Evolutionary conservation across 768 basidiomycete species (phyloP).

Genomic region (Botryobasidium botryosum): DNA sequence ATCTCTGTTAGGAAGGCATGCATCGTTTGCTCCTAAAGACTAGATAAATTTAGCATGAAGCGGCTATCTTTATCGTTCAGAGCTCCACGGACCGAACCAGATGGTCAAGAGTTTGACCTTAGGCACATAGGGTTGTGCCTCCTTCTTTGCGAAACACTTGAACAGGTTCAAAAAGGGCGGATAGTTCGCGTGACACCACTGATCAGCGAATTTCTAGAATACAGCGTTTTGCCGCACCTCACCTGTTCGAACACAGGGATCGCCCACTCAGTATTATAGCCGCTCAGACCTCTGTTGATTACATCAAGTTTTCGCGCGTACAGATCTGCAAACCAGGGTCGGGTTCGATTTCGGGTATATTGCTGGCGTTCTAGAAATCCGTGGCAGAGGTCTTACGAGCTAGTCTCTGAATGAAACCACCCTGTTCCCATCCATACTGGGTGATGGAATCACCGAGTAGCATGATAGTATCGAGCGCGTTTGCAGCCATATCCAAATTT

Average conservation of each 20-base stretch:
- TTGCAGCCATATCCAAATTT: too few relatives aligned
- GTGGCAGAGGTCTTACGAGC: slow-evolving; percentile 30
- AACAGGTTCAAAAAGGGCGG: too few relatives aligned
- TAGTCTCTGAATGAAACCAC: slow-evolving; percentile 52
- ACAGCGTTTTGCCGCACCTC: too few relatives aligned
- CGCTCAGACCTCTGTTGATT: slow-evolving; percentile 66
- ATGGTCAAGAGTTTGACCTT: slow-evolving; percentile 58
- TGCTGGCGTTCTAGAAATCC: slow-evolving; percentile 9
- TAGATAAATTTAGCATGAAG: background rate
- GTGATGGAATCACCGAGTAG: slow-evolving; percentile 76
- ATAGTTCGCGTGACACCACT: too few relatives aligned
- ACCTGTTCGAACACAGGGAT: slow-evolving; percentile 67
- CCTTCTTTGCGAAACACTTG: slow-evolving; percentile 41
- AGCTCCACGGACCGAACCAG: slow-evolving; percentile 55
- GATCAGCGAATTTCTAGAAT: too few relatives aligned
- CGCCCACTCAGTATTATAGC: slow-evolving; percentile 81
- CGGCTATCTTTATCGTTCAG: too few relatives aligned
- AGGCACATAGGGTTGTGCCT: slow-evolving; percentile 32
- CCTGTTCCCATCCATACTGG: slow-evolving; percentile 41
- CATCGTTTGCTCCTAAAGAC: slow-evolving; percentile 43
- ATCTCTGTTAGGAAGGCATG: slow-evolving; percentile 39
- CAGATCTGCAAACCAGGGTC: slow-evolving; percentile 30
- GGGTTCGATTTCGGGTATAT: background rate
- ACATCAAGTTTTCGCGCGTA: slow-evolving; percentile 75
- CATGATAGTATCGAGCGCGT: slow-evolving; percentile 37